Percentiles rank a stretch among this genome's conserved stretches.
phyloP scores from a whole-genome alignment of 257 asterid species.

The Solanum chmielewskii region DNA sequence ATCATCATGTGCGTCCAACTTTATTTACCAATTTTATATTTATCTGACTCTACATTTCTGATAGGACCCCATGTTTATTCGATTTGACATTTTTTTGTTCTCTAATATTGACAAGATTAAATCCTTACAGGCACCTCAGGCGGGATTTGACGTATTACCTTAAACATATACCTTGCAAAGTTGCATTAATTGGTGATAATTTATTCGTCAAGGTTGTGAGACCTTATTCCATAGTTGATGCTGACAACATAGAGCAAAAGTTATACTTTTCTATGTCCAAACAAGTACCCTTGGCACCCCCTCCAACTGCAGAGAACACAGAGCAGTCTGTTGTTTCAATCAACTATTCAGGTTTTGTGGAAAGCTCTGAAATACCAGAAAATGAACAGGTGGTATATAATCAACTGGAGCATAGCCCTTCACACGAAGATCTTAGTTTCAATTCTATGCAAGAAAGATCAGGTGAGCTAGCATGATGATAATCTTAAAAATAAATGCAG shows the following conservation, averaged over 20 bases:
- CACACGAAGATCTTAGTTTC: slow-evolving; percentile 20
- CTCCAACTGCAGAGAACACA: slow-evolving; percentile 16
- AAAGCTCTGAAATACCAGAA: slow-evolving; percentile 20
- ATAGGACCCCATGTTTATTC: not conserved
- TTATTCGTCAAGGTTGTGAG: slow-evolving; percentile 30
- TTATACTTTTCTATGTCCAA: slow-evolving; percentile 40
- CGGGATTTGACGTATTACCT: slow-evolving; percentile 53
- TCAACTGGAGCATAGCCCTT: slow-evolving; percentile 18
- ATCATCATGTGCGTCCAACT: not conserved
- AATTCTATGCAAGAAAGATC: slow-evolving; percentile 29
- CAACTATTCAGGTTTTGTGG: slow-evolving; percentile 22
- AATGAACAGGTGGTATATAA: slow-evolving; percentile 16
- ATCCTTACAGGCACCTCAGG: slow-evolving; percentile 47
- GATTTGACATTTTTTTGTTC: not conserved
- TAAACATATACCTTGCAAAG: slow-evolving; percentile 60
- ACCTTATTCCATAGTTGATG: slow-evolving; percentile 18
- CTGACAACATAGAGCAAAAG: slow-evolving; percentile 28
- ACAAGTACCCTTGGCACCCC: slow-evolving; percentile 30
- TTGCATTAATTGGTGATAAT: slow-evolving; percentile 48
- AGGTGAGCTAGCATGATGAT: slow-evolving; percentile 26
- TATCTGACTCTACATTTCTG: not conserved
- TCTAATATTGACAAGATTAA: not conserved
- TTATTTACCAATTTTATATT: not conserved
- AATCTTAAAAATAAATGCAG: not conserved
- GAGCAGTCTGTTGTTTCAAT: slow-evolving; percentile 21